Conservation (phyloP, 2,329 filamentous ascomycete genomes). For the Penicillium sp. region DNA sequence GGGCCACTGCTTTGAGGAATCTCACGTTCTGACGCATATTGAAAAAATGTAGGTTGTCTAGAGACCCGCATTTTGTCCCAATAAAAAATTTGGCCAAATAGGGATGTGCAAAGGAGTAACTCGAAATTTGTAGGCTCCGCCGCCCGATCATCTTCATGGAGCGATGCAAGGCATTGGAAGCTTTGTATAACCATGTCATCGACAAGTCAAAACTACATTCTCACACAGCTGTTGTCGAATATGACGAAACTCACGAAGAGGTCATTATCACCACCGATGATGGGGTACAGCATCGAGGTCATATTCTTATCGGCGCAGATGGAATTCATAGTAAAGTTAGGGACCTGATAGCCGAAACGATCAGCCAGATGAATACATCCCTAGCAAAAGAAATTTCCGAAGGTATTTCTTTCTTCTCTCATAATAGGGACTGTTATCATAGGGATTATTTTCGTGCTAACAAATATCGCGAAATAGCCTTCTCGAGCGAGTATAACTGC, state of each 20-base stretch:
- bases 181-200: conserved; percentile 20
- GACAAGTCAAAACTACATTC: conserved; percentile 13
- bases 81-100: too few relatives aligned
- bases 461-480: neutral
- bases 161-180: conserved; percentile 20
- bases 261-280: conserved; percentile 38
- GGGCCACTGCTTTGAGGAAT: conserved; percentile 12
- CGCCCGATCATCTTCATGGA: conserved; percentile 25
- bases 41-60: conserved; percentile 9
- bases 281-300: conserved; percentile 35
- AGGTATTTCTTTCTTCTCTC: conserved; percentile 1
- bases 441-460: neutral
- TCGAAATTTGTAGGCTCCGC: conserved; percentile 5
- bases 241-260: conserved; percentile 16
- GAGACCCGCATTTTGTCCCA: too few relatives aligned
- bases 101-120: too few relatives aligned
- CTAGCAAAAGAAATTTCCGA: conserved; percentile 5
- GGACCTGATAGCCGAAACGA: conserved; percentile 30
- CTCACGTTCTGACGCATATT: conserved; percentile 7
- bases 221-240: conserved; percentile 8
- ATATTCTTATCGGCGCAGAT: conserved; percentile 46
- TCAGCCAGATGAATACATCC: neutral
- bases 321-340: conserved; percentile 45
- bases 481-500: conserved; percentile 28
- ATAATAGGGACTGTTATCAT: neutral